Percentiles rank a stretch among this genome's conserved stretches.
Evolutionary conservation across 768 basidiomycete species (phyloP).

Genomic region (Fomitopsis pulvina): DNA sequence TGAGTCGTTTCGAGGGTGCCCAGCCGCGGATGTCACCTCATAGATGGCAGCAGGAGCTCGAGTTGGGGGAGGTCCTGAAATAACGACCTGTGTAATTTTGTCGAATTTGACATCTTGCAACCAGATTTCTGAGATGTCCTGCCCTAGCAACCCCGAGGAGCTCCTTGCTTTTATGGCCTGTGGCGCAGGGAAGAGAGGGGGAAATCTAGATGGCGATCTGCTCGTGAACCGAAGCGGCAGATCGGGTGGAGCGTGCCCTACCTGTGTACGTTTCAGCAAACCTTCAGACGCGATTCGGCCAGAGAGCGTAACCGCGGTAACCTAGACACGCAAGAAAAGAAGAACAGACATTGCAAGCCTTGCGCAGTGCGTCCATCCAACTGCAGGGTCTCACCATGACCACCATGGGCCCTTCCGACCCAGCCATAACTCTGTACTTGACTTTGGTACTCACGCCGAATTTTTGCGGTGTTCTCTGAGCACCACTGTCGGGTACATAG

Average conservation of each 20-base stretch:
- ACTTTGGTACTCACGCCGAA: neutral
- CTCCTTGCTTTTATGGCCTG: too few relatives aligned
- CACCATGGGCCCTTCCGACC: neutral
- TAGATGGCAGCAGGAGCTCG: too few relatives aligned
- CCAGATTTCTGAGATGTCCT: too few relatives aligned
- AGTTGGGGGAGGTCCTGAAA: too few relatives aligned
- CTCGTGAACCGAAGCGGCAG: neutral
- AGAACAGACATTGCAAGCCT: neutral
- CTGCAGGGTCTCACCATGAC: neutral
- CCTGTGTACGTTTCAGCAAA: neutral
- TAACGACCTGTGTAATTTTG: too few relatives aligned
- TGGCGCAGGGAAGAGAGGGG: too few relatives aligned
- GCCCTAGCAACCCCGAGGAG: too few relatives aligned
- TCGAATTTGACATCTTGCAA: too few relatives aligned
- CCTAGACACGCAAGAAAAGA: neutral
- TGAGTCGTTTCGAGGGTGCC: too few relatives aligned
- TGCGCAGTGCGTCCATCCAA: too few relatives aligned
- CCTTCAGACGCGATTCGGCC: neutral
- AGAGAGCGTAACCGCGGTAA: neutral
- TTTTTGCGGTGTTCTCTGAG: neutral
- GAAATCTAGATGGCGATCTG: neutral
- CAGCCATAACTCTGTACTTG: neutral
- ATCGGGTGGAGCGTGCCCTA: neutral
- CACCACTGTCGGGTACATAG: neutral
- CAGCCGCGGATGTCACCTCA: too few relatives aligned